Percentiles rank a stretch among this genome's conserved stretches.
Evolutionary conservation across 129 eudicot genomes (phyloP).

Genomic region (carrot (Daucus carota)): DNA sequence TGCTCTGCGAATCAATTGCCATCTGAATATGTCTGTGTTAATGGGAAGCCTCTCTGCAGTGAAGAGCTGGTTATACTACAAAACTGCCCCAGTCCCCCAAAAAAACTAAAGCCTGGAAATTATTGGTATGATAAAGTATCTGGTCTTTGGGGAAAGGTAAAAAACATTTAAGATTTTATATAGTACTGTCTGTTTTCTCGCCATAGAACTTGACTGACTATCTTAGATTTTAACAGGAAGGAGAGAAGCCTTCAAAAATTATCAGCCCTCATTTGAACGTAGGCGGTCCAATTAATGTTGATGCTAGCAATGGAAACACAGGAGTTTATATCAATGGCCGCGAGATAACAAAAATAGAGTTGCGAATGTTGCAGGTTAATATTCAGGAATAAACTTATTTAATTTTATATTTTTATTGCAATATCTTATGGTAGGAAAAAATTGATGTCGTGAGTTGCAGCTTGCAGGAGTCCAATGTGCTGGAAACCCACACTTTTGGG

Average conservation of each 20-base stretch:
- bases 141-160: slow-evolving; percentile 99
- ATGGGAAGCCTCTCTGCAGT: slow-evolving; percentile 77
- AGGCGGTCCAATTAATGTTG: slow-evolving; percentile 70
- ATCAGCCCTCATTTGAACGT: slow-evolving; percentile 91
- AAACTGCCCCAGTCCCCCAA: slow-evolving; percentile 83
- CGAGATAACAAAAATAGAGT: slow-evolving; percentile 89
- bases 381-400: not conserved
- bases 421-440: not conserved
- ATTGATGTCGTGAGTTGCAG: slow-evolving; percentile 29
- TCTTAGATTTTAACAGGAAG: slow-evolving; percentile 54
- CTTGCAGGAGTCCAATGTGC: slow-evolving; percentile 99
- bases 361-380: slow-evolving; percentile 88
- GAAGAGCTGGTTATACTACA: slow-evolving; percentile 72
- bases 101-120: slow-evolving; percentile 86
- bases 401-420: not conserved
- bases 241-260: slow-evolving; percentile 86
- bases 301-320: slow-evolving; percentile 95
- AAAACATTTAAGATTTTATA: not conserved
- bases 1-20: slow-evolving; percentile 93
- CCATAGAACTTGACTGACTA: slow-evolving; percentile 16
- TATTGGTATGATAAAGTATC: slow-evolving; percentile 99
- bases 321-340: slow-evolving; percentile 94
- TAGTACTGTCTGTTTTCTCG: slow-evolving; percentile 8
- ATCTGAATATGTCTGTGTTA: slow-evolving; percentile 71
- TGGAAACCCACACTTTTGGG: slow-evolving; percentile 99